Base-by-base conservation (phyloP, 768 basidiomycete species). In the Macrolepiota albuminosa region DNA sequence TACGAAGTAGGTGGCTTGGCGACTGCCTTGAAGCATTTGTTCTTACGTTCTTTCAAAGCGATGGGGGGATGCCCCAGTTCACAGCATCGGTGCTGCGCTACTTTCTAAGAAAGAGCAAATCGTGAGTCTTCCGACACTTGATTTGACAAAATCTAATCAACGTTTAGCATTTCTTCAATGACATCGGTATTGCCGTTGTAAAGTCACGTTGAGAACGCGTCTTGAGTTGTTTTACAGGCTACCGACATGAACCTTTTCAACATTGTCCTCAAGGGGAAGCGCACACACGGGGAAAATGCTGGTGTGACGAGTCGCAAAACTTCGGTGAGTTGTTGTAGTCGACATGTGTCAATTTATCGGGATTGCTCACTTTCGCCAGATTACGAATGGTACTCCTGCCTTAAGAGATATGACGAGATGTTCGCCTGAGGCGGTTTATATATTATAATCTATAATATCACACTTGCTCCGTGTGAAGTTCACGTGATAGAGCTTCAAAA, bases 21-120 rank as follows among this genome's bases (percentile, higher is more conserved):
- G 6, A 3, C 34, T 7, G 43, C 29, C 13, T 47, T 43, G 33
- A 31, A 16, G 18, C 6, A 49, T 54, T 54, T 13, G 11, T 55
- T 58, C 60, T 56, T 40, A 54, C 21, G 54, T 61, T 47, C 34
- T 40, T 31, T 3, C 51, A 31, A 63, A 92, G 84, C 86, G 93
- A 37, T 94, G 93, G 93, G 96, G 96, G 53, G 95, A 97, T 75
- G 96, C 96, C 13, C 86, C 86, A 10, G 84, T 94, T 8, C 92
- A 94, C 68, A 91, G 88, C 56, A 94, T 98, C 59, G 96, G 91
- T 39, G 95, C 89, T 1, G 88, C 95, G 0, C 77, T 98, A 9
- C 91, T 98, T 64, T 89, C 93, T 0, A 82, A 81, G 70, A 95
- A 91, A 70, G 89, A 93, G 18, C 90, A 93, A 72, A 86, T 98